Evolutionary conservation across 176 grass and related monocot genomes (phyloP).

Genomic region (maize (Zea mays)): DNA sequence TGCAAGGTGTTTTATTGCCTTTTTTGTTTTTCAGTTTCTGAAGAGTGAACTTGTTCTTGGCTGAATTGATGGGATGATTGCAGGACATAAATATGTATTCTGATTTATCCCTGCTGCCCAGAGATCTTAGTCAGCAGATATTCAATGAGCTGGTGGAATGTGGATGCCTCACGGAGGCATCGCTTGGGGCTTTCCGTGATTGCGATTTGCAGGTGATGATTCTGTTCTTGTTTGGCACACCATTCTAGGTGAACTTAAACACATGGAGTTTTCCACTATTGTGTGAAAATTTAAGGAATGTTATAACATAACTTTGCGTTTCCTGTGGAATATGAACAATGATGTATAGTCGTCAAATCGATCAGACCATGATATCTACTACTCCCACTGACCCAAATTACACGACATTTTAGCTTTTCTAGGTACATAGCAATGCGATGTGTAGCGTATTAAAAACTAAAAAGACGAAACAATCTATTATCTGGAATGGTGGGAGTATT

Average conservation of each 20-base stretch:
- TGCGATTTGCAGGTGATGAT: conserved; percentile 83
- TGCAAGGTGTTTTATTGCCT: conserved; percentile 50
- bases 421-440: background rate
- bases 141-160: conserved; percentile 78
- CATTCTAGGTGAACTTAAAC: conserved; percentile 4
- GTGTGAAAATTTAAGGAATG: background rate
- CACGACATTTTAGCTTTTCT: background rate
- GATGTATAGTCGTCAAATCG: background rate
- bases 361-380: background rate
- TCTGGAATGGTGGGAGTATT: background rate
- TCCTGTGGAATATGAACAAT: conserved; percentile 14
- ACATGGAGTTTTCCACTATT: background rate
- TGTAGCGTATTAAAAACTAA: background rate
- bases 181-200: conserved; percentile 68
- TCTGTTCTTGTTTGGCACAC: conserved; percentile 26
- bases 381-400: background rate
- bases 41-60: background rate
- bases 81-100: conserved; percentile 84
- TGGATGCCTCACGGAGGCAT: conserved; percentile 57
- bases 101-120: conserved; percentile 79
- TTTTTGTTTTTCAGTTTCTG: conserved; percentile 15
- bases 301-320: background rate
- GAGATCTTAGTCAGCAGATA: conserved; percentile 97
- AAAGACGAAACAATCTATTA: background rate
- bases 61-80: conserved; percentile 35